Conservation (phyloP, 2,329 filamentous ascomycete species). For the Apiospora hydei region DNA sequence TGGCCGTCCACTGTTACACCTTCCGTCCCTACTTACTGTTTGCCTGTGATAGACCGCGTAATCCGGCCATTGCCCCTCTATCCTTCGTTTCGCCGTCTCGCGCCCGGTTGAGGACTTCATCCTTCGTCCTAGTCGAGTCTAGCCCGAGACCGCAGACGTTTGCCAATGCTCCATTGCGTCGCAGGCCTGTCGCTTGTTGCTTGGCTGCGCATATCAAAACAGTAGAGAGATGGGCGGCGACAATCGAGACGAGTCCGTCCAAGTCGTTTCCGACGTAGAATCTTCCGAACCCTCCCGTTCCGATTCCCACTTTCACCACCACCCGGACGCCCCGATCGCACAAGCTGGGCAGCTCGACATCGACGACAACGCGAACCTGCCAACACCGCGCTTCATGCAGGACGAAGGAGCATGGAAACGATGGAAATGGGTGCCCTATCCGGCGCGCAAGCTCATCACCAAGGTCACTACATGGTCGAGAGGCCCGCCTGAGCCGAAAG, state of each 20-base stretch:
- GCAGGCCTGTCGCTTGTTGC: constrained; percentile 9
- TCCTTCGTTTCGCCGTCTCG: constrained; percentile 2
- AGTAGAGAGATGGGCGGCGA: constrained; percentile 25
- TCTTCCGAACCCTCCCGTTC: constrained; percentile 21
- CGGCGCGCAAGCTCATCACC: constrained; percentile 54
- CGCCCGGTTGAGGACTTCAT: background rate
- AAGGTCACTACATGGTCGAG: constrained; percentile 57
- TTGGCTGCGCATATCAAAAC: background rate
- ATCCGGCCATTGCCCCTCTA: background rate
- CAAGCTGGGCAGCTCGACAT: constrained; percentile 50
- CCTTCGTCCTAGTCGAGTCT: constrained; percentile 13
- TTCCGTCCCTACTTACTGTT: constrained; percentile 1
- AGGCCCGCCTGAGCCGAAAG: constrained; percentile 62
- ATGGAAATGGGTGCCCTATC: constrained; percentile 67
- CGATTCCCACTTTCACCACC: constrained; percentile 35
- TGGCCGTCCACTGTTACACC: background rate
- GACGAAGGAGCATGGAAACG: constrained; percentile 58
- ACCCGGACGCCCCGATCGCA: constrained; percentile 38
- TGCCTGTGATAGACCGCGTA: background rate
- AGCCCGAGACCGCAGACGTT: constrained; percentile 8
- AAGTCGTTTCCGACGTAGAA: constrained; percentile 37
- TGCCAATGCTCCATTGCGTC: constrained; percentile 15
- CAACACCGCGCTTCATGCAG: constrained; percentile 68
- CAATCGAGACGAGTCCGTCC: constrained; percentile 32
- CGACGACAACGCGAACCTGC: constrained; percentile 54